These are phyloP conservation scores for Dendrobium officinale DNA, from an alignment of 106 monocot species.

Conservation along the genomic window DNA sequence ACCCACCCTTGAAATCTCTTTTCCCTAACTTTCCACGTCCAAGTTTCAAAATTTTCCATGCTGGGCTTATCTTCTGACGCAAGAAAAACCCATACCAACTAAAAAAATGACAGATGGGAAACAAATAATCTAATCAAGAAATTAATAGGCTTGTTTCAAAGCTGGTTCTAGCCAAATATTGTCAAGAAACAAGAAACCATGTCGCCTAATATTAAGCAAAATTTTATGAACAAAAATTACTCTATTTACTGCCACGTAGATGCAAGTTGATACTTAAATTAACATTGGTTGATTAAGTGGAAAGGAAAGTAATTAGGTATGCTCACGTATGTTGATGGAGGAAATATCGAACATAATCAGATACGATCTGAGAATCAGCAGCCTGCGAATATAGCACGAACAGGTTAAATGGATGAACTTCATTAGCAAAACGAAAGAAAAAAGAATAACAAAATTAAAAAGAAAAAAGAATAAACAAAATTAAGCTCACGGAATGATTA, in stretches of 20 bases:
- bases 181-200: neutral
- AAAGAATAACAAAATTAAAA: neutral
- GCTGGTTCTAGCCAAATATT: neutral
- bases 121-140: neutral
- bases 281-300: neutral
- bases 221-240: neutral
- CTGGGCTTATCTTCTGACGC: no score
- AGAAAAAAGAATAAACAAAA: neutral
- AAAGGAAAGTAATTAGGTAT: neutral
- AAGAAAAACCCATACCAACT: neutral
- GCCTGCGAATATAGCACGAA: constrained; percentile 37
- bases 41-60: no score
- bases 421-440: neutral
- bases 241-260: neutral
- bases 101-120: neutral
- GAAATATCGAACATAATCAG: constrained; percentile 87
- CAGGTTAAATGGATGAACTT: neutral
- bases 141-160: neutral
- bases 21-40: no score
- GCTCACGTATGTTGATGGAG: constrained; percentile 86
- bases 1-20: no score
- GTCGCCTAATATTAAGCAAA: neutral
- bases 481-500: neutral
- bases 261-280: neutral
- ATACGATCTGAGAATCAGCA: constrained; percentile 80